Evolutionary conservation across 2,329 filamentous ascomycete species (phyloP).

Genomic region (Diaporthe sp.): DNA sequence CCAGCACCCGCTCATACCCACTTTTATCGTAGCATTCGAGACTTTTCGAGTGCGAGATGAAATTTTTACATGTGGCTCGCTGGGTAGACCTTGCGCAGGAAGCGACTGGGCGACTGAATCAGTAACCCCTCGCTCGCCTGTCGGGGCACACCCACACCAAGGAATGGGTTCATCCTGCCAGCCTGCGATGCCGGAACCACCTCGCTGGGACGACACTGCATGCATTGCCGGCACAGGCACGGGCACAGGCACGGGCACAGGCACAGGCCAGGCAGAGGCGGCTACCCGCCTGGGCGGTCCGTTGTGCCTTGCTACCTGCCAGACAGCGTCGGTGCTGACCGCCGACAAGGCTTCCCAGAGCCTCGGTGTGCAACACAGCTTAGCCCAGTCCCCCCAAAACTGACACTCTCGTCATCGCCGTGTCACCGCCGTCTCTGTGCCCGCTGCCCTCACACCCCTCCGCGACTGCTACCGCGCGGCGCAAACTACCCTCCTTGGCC

Average conservation of each 20-base stretch:
- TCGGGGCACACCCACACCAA: conserved; percentile 13
- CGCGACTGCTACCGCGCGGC: background rate
- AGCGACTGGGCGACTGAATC: conserved; percentile 18
- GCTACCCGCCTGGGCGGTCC: conserved; percentile 17
- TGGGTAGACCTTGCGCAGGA: conserved; percentile 12
- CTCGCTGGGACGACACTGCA: background rate
- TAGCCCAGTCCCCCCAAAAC: conserved; percentile 9
- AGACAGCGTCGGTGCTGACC: conserved; percentile 13
- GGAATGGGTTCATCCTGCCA: conserved; percentile 12
- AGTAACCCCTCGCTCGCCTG: conserved; percentile 1
- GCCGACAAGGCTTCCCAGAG: conserved; percentile 21
- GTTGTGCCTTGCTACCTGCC: background rate
- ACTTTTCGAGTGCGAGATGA: background rate
- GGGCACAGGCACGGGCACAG: conserved; percentile 1
- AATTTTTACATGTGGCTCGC: conserved; percentile 7
- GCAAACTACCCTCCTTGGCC: conserved; percentile 3
- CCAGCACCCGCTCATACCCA: background rate
- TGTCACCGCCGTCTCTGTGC: conserved; percentile 6
- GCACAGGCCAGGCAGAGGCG: background rate
- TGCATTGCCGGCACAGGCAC: background rate
- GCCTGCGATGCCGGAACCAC: conserved; percentile 23
- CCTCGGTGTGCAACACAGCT: conserved; percentile 21
- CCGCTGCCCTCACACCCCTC: background rate
- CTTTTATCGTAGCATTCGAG: conserved; percentile 1
- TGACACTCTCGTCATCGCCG: conserved; percentile 21